phyloP scores from a whole-genome alignment of 2,329 filamentous ascomycete species.

The Pezicula rhizophila region DNA sequence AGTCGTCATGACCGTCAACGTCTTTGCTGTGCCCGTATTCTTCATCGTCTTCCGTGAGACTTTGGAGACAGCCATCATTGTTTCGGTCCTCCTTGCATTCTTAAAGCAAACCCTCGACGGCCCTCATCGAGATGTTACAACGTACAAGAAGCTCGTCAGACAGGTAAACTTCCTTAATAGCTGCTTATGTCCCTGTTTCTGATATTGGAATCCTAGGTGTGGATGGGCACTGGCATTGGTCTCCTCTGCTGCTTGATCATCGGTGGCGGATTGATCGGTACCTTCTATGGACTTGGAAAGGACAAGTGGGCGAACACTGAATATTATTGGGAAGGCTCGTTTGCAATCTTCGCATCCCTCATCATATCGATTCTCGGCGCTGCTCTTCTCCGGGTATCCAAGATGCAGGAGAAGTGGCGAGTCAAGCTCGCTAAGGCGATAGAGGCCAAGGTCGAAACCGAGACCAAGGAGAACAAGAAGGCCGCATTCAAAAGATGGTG shows the following conservation, averaged over 20 bases:
- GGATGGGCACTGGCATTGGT: slow-evolving; percentile 47
- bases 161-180: slow-evolving; percentile 34
- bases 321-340: slow-evolving; percentile 75
- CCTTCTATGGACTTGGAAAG: slow-evolving; percentile 58
- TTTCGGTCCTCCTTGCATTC: slow-evolving; percentile 81
- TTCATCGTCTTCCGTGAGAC: slow-evolving; percentile 87
- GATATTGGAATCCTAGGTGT: slow-evolving; percentile 38
- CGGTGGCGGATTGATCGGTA: slow-evolving; percentile 55
- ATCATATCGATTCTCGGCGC: slow-evolving; percentile 81
- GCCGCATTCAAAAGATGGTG: slow-evolving; percentile 54
- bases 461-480: slow-evolving; percentile 29
- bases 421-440: slow-evolving; percentile 70
- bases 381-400: slow-evolving; percentile 73
- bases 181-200: not conserved
- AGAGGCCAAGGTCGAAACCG: slow-evolving; percentile 40
- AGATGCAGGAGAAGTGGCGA: slow-evolving; percentile 84
- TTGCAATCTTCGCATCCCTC: slow-evolving; percentile 66
- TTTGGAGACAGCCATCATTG: slow-evolving; percentile 76
- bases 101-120: slow-evolving; percentile 72
- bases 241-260: slow-evolving; percentile 52
- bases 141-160: slow-evolving; percentile 62
- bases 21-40: slow-evolving; percentile 77
- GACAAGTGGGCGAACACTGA: slow-evolving; percentile 64
- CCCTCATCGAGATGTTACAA: slow-evolving; percentile 50
- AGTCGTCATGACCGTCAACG: slow-evolving; percentile 51